Evolutionary conservation across 192 early-diverging fungal species (phyloP).

Genomic region (Umbelopsis ramanniana): DNA sequence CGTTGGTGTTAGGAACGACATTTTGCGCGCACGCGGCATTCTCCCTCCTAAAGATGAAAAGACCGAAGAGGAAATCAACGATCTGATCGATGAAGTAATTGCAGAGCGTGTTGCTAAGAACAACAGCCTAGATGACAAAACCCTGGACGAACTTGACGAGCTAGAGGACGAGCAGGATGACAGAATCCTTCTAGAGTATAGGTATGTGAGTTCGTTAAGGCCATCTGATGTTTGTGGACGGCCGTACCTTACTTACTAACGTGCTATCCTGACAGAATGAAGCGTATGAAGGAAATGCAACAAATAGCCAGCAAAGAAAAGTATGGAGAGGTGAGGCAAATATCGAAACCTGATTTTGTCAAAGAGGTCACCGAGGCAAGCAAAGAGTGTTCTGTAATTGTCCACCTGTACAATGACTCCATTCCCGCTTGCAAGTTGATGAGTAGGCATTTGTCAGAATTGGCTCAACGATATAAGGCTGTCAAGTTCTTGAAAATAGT

Average conservation of each 20-base stretch:
- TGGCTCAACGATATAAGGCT: slow-evolving; percentile 77
- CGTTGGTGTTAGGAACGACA: slow-evolving; percentile 76
- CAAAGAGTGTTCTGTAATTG: slow-evolving; percentile 65
- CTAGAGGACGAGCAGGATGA: slow-evolving; percentile 94
- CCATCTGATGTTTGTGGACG: not conserved
- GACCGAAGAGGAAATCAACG: slow-evolving; percentile 76
- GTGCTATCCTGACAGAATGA: slow-evolving; percentile 48
- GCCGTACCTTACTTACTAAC: no score
- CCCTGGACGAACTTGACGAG: slow-evolving; percentile 86
- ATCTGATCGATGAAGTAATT: slow-evolving; percentile 75
- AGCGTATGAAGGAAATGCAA: slow-evolving; percentile 88
- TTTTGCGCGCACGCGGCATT: slow-evolving; percentile 90
- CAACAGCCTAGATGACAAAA: slow-evolving; percentile 66
- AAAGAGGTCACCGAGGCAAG: slow-evolving; percentile 90
- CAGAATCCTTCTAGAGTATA: slow-evolving; percentile 77
- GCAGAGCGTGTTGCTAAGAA: slow-evolving; percentile 58
- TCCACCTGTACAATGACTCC: slow-evolving; percentile 68
- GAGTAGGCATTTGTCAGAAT: slow-evolving; percentile 69
- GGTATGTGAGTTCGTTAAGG: slow-evolving; percentile 37
- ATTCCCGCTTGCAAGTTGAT: slow-evolving; percentile 88
- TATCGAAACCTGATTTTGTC: slow-evolving; percentile 93
- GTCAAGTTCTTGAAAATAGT: slow-evolving; percentile 96
- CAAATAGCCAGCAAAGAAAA: slow-evolving; percentile 70
- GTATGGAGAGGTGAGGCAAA: slow-evolving; percentile 84
- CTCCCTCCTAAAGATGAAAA: slow-evolving; percentile 77